A percentile compares a stretch with the other conserved stretches of the same genome.
phyloP scores from a whole-genome alignment of 768 basidiomycete genomes.

The Inosperma sp. region DNA sequence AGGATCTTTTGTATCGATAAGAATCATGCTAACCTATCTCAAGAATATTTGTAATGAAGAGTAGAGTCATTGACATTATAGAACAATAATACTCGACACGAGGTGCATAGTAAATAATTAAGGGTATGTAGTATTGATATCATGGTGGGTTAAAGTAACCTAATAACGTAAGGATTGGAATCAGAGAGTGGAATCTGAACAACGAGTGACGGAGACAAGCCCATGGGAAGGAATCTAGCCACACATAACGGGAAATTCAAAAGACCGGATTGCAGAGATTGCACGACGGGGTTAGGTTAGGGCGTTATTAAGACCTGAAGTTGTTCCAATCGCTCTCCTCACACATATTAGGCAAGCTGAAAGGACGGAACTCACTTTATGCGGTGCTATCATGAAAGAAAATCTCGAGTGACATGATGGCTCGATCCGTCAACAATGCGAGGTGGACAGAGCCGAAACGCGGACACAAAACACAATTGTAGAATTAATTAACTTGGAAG shows the following conservation, averaged over 20 bases:
- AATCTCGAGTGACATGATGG: slow-evolving; percentile 27
- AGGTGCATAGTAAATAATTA: not conserved
- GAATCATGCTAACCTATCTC: too few species aligned
- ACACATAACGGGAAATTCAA: slow-evolving; percentile 8
- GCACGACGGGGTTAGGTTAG: slow-evolving; percentile 17
- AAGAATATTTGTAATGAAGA: too few species aligned
- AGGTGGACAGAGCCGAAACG: slow-evolving; percentile 17
- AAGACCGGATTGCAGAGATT: slow-evolving; percentile 25
- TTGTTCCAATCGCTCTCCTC: slow-evolving; percentile 2
- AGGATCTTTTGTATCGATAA: too few species aligned
- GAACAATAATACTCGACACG: slow-evolving; percentile 1
- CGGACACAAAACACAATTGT: too few species aligned
- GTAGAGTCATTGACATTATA: not conserved
- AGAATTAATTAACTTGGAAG: too few species aligned
- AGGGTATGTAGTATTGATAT: not conserved
- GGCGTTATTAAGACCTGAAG: slow-evolving; percentile 9
- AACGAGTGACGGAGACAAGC: not conserved
- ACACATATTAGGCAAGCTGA: slow-evolving; percentile 27
- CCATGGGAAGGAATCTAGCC: not conserved
- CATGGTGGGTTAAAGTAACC: too few species aligned
- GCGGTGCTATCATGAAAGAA: slow-evolving; percentile 25
- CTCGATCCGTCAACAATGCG: slow-evolving; percentile 28
- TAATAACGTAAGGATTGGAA: not conserved
- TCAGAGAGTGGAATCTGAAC: not conserved
- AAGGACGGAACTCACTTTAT: slow-evolving; percentile 24